Conservation (phyloP, 495 filamentous ascomycete genomes). For the Penicillium daleae region DNA sequence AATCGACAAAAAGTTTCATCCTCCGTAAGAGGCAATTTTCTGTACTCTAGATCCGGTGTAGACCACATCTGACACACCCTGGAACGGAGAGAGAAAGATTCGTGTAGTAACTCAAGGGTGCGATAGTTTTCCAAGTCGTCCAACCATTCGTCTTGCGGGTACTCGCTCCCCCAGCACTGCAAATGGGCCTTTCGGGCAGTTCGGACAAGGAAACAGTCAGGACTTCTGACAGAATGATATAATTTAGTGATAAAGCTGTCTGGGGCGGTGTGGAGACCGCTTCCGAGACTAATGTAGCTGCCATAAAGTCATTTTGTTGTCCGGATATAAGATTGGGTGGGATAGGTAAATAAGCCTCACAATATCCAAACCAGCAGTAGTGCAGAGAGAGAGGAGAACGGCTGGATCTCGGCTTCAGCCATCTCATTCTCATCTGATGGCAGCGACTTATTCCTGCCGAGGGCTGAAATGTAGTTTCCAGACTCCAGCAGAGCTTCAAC, state of each 20-base stretch:
- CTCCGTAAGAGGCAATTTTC: constrained; percentile 2
- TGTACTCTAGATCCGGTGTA: constrained; percentile 3
- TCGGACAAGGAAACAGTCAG: constrained; percentile 4
- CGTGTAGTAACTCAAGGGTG: constrained; percentile 4
- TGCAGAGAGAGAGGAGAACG: constrained; percentile 1
- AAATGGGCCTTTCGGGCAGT: constrained; percentile 1
- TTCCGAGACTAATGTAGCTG: constrained; percentile 2
- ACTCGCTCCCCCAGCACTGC: constrained; percentile 3
- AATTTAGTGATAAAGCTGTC: constrained; percentile 1
- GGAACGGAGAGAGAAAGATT: constrained; percentile 4
- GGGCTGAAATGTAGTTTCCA: constrained; percentile 4
- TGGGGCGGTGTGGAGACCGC: constrained; percentile 2
- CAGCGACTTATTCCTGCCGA: constrained; percentile 3
- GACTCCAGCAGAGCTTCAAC: constrained; percentile 4
- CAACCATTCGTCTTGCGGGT: constrained; percentile 4
- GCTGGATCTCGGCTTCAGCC: constrained; percentile 3
- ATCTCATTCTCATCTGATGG: constrained; percentile 1
- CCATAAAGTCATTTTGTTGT: constrained; percentile 4
- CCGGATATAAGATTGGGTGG: constrained; percentile 3
- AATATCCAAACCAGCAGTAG: constrained; percentile 3
- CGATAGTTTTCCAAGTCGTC: constrained; percentile 4
- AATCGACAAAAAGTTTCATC: neutral
- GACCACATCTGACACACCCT: constrained; percentile 4
- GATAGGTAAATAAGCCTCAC: constrained; percentile 4
- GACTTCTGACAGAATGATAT: constrained; percentile 5